Base-by-base conservation (phyloP, 768 basidiomycete genomes). In the Xerocomellus amylosporus region DNA sequence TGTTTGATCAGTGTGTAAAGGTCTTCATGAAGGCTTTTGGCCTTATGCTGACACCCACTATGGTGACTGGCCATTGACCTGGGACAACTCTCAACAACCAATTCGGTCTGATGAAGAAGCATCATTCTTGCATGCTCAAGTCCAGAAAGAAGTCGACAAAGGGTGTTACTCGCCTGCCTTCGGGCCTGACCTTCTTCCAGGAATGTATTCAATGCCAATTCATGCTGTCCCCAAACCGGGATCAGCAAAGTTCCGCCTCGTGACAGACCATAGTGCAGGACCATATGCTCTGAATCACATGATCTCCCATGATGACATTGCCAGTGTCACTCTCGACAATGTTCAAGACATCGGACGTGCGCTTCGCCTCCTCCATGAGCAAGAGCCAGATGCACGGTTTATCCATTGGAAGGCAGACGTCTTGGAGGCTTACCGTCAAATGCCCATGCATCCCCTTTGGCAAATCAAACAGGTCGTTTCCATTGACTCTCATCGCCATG, bases 211-310 rank as follows among this genome's bases (percentile, higher is more conserved):
- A 26, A 67, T 71, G 43, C 79, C 76, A 0, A 59, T 78, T 0
- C 59, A 71, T 36, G 71, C 69, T 1, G 71, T 80, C 0, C 75
- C 75, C 0, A 80, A 80, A 49, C 77, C 75, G 0, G 77, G 77
- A 34, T 59, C 65, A 0, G 43, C 56, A 0, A 74, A 77, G 26
- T 55, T 75, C 3, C 56, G 71, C 0, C 64, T 81, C 0, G 62
- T 81, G 9, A 69, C 63, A 9, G 64, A 81, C 52, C 78, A 79
- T 10, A 72, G 66, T 41, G 63, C 67, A 0, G 75, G 75, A 0
- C 34, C 51, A 0, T 71, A 55, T 57, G 61, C 73, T 0, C 66
- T 74, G 2, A 79, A 81, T 56, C 65, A 70, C 0, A 67, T 71
- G 63, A 51, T 51, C 3, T 49, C 61, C 0, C 36, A 39, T 0